Conservation (phyloP, 306 rosid species). For the Potentilla sterilis region DNA sequence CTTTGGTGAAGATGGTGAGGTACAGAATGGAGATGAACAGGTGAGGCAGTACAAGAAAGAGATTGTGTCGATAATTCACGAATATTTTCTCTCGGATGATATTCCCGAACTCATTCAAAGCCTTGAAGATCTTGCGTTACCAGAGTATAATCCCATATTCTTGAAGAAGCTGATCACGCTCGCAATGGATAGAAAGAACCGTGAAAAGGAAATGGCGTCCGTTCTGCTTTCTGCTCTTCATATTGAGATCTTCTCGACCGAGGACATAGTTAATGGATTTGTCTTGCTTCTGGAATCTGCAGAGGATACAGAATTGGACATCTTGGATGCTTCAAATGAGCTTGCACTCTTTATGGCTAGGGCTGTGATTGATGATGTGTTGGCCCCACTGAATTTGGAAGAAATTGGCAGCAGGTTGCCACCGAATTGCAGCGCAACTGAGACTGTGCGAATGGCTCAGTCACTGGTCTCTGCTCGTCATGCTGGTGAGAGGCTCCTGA, state of each 20-base stretch:
- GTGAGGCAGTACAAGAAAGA: slow-evolving; percentile 76
- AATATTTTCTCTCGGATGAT: slow-evolving; percentile 92
- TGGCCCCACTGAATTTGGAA: slow-evolving; percentile 85
- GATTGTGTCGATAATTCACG: slow-evolving; percentile 81
- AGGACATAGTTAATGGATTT: slow-evolving; percentile 86
- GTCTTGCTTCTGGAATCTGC: slow-evolving; percentile 86
- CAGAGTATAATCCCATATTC: slow-evolving; percentile 76
- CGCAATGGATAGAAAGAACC: slow-evolving; percentile 96
- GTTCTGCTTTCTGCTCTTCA: slow-evolving; percentile 94
- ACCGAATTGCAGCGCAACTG: slow-evolving; percentile 66
- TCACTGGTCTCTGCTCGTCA: slow-evolving; percentile 85
- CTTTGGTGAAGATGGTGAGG: slow-evolving; percentile 52
- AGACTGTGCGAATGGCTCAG: slow-evolving; percentile 80
- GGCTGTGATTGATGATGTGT: slow-evolving; percentile 93
- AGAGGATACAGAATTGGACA: slow-evolving; percentile 90
- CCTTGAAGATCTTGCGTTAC: slow-evolving; percentile 84
- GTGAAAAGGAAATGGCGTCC: slow-evolving; percentile 98
- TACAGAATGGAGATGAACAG: slow-evolving; percentile 54
- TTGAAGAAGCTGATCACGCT: slow-evolving; percentile 90
- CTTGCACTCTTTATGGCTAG: slow-evolving; percentile 89
- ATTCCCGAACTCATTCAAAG: slow-evolving; percentile 88
- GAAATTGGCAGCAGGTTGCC: slow-evolving; percentile 73
- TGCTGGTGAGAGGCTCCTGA: slow-evolving; percentile 91
- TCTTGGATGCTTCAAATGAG: slow-evolving; percentile 95
- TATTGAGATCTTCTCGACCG: slow-evolving; percentile 88